Evolutionary conservation across 2,329 filamentous ascomycete species (phyloP), one percentile per base, ranked within the genome.

Genomic region (Byssoonygena ceratinophila): DNA sequence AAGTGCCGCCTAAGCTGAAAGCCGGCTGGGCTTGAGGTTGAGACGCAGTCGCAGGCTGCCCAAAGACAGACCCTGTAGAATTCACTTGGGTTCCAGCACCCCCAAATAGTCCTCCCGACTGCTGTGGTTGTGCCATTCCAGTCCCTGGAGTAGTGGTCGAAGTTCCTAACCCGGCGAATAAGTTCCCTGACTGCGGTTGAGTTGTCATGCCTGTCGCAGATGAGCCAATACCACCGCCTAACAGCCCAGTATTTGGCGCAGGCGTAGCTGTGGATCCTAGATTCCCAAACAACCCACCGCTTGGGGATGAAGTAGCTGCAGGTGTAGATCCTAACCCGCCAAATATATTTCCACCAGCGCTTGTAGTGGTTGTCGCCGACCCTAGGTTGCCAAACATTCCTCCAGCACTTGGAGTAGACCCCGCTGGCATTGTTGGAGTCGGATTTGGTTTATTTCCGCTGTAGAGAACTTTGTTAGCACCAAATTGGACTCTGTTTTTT

Each of bases 361-460:
- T 36, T 20, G 54, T 32, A n/a, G 52, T 44, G 46, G 59, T 45
- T 37, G 44, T 39, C 16, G 52, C 46, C 14, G 53, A 47, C 40
- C 58, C 59, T 43, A 61, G 45, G 11, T 57, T 60, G 18, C 67
- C 66, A 46, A 71, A 71, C 14, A 70, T 43, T 4, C 61, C 60
- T 32, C 66, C 64, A 14, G 62, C 55, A 46, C 3, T n/a, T 31
- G 36, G 46, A 40, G 20, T 18, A 29, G 32, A 9, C 20, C 18
- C 14, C n/a, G 54, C 45, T 45, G 54, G 40, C 8, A 51, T 50
- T 16, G 50, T 44, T 14, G 51, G 47, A 23, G 54, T 47, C 9
- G 46, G 41, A 18, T 51, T 47, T 31, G 46, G 46, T 7, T 51
- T 47, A 40, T 25, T 54, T 25, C 54, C 51, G 20, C 54, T 51